Evolutionary conservation across 371 early-diverging fungal genomes (phyloP).

Genomic region (Rhizomucor pusillus): DNA sequence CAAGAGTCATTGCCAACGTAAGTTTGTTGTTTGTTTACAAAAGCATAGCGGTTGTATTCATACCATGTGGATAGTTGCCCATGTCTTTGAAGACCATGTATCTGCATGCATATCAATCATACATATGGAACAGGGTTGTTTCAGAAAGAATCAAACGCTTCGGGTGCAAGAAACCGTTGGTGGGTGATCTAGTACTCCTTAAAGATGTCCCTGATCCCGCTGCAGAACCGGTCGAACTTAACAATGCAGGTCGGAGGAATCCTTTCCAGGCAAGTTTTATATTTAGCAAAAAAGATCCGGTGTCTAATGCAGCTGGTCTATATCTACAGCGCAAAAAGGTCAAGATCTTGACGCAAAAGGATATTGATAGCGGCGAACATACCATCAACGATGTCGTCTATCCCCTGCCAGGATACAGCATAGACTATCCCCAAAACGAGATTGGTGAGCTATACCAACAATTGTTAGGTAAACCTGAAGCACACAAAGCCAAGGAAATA

Average conservation of each 20-base stretch:
- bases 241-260: conserved; percentile 28
- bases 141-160: conserved; percentile 72
- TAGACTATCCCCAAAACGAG: conserved; percentile 80
- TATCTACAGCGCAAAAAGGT: conserved; percentile 29
- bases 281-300: not conserved
- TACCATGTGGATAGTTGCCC: no score
- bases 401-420: conserved; percentile 82
- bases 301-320: not conserved
- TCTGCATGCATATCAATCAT: conserved; percentile 97
- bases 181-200: conserved; percentile 83
- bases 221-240: conserved; percentile 2
- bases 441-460: conserved; percentile 63
- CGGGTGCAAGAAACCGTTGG: conserved; percentile 67
- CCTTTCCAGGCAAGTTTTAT: conserved; percentile 17
- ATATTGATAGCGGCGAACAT: conserved; percentile 53
- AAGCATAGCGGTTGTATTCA: no score
- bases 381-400: conserved; percentile 87
- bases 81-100: conserved; percentile 72
- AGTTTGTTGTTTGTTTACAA: no score
- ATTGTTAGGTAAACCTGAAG: conserved; percentile 53
- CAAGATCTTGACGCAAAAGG: conserved; percentile 65
- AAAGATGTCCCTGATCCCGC: conserved; percentile 11
- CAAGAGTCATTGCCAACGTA: conserved; percentile 66
- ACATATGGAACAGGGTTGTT: conserved; percentile 91
- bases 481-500: not conserved